Evolutionary conservation across 2,329 filamentous ascomycete genomes (phyloP).

Genomic region (Pestalotiopsis sp.): DNA sequence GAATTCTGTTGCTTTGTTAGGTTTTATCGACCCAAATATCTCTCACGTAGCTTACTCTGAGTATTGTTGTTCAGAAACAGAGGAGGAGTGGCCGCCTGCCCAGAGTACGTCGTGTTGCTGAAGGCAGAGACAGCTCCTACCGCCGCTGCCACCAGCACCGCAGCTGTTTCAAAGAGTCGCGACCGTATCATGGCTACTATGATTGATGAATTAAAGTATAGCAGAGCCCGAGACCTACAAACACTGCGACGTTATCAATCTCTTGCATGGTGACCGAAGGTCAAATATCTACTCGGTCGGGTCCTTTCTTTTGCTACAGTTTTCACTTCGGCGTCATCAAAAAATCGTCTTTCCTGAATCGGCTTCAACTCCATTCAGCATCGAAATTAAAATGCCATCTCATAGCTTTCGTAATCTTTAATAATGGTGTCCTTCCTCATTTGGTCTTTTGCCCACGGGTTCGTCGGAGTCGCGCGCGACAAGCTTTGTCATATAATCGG

Average conservation of each 20-base stretch:
- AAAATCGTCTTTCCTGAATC: neutral
- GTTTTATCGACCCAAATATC: too few species aligned
- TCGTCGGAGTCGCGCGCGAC: neutral
- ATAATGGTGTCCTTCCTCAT: neutral
- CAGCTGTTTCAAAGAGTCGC: neutral
- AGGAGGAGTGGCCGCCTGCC: neutral
- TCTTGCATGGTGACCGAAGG: neutral
- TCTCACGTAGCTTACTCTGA: neutral
- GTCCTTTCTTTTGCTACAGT: neutral
- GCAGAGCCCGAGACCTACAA: neutral
- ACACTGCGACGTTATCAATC: neutral
- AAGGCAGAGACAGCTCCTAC: neutral
- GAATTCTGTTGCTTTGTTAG: conserved; percentile 40
- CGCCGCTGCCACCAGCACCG: neutral
- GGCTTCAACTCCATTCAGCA: neutral
- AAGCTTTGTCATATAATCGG: neutral
- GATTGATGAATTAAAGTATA: neutral
- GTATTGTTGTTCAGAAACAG: neutral
- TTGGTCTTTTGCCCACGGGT: neutral
- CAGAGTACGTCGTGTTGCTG: neutral
- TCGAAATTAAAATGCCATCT: neutral
- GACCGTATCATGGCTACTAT: neutral
- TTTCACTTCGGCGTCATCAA: neutral
- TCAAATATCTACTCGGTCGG: neutral
- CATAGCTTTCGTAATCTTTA: neutral